Evolutionary conservation across 208 protist genomes (phyloP).

Genomic region (Trypanosoma cruzi): DNA sequence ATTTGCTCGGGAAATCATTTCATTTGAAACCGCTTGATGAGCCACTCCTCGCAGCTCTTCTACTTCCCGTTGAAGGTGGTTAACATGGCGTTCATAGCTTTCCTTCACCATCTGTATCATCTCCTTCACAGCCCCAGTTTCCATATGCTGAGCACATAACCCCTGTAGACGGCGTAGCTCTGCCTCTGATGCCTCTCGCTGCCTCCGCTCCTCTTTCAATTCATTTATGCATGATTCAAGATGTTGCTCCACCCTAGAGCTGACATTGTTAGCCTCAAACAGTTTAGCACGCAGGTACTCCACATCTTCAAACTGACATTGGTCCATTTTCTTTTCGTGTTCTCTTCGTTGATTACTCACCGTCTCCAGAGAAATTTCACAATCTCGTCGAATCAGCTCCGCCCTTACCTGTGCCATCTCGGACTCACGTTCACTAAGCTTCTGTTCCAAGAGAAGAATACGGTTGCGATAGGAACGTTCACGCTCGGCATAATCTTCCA

Average conservation of each 20-base stretch:
- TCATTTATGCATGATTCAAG: conserved; percentile 35
- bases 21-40: background rate
- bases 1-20: conserved; percentile 5
- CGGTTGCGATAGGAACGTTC: conserved; percentile 59
- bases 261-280: conserved; percentile 25
- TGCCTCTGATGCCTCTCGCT: conserved; percentile 26
- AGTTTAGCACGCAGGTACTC: conserved; percentile 27
- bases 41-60: conserved; percentile 8
- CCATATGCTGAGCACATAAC: conserved; percentile 1
- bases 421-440: conserved; percentile 30
- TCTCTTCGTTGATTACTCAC: conserved; percentile 7
- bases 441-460: conserved; percentile 53
- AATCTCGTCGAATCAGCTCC: conserved; percentile 7
- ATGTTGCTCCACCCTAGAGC: conserved; percentile 25
- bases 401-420: conserved; percentile 10
- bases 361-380: conserved; percentile 24
- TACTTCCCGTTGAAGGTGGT: conserved; percentile 26
- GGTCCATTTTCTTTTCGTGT: conserved; percentile 9
- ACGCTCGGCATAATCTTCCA: conserved; percentile 41
- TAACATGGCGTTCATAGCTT: conserved; percentile 24
- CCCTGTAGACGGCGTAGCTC: conserved; percentile 16
- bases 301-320: background rate
- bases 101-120: conserved; percentile 26
- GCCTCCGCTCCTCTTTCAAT: conserved; percentile 40
- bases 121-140: conserved; percentile 17